A percentile compares a stretch with the other conserved stretches of the same genome.
Evolutionary conservation across 192 early-diverging fungal genomes (phyloP).

Genomic region (Gigaspora rosea): DNA sequence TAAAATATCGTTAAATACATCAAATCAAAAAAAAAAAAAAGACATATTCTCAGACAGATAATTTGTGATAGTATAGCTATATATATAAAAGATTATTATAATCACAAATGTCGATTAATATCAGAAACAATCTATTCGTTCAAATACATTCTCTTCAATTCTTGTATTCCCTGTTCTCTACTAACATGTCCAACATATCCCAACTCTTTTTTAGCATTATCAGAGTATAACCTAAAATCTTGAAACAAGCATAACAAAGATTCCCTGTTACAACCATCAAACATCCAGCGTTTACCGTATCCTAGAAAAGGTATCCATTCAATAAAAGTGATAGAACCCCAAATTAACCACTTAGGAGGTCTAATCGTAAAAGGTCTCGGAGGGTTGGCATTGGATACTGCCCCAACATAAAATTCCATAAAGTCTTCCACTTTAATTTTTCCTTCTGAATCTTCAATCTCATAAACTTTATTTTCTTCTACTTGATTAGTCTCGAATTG

Average conservation of each 20-base stretch:
- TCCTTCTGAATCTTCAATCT: constrained; percentile 22
- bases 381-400: neutral
- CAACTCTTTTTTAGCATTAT: constrained; percentile 24
- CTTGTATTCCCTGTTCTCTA: constrained; percentile 14
- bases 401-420: constrained; percentile 15
- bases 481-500: neutral
- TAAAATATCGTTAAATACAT: too few relatives aligned
- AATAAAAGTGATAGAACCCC: constrained; percentile 6
- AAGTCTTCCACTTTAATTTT: constrained; percentile 27
- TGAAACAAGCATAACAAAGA: neutral
- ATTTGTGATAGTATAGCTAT: too few relatives aligned
- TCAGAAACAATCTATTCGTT: too few relatives aligned
- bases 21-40: too few relatives aligned
- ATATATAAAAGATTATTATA: too few relatives aligned
- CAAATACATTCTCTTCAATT: neutral
- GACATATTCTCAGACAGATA: too few relatives aligned
- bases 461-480: neutral
- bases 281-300: constrained; percentile 19
- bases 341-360: constrained; percentile 7
- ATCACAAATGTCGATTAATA: too few relatives aligned
- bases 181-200: constrained; percentile 3
- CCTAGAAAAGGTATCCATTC: constrained; percentile 25
- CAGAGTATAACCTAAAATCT: constrained; percentile 15
- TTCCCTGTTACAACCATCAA: constrained; percentile 25
- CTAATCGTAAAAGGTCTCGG: constrained; percentile 23